phyloP scores from a whole-genome alignment of 345 rosid genomes.

The Cardamine occulta region DNA sequence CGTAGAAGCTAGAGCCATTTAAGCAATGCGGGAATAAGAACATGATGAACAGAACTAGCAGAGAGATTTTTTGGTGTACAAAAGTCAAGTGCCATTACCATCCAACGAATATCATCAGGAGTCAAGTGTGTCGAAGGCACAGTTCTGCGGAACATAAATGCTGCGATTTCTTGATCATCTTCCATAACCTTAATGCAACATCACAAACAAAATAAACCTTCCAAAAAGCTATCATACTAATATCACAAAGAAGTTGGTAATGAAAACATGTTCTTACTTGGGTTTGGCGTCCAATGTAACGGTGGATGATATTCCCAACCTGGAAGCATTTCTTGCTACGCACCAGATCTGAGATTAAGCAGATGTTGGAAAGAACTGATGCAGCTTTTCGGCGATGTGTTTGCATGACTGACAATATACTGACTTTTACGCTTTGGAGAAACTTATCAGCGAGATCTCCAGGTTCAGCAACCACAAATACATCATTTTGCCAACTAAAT shows the following conservation, averaged over 20 bases:
- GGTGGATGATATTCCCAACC: slow-evolving; percentile 85
- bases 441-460: slow-evolving; percentile 93
- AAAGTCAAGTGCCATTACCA: slow-evolving; percentile 56
- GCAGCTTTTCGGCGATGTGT: slow-evolving; percentile 58
- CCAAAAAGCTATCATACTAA: slow-evolving; percentile 5
- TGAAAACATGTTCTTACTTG: slow-evolving; percentile 55
- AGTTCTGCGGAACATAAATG: slow-evolving; percentile 95
- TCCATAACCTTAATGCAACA: slow-evolving; percentile 75
- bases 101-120: slow-evolving; percentile 96
- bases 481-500: slow-evolving; percentile 87
- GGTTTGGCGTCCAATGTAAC: slow-evolving; percentile 91
- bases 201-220: slow-evolving; percentile 19
- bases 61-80: too few species aligned
- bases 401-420: slow-evolving; percentile 65
- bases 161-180: slow-evolving; percentile 87
- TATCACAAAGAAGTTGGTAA: slow-evolving; percentile 38
- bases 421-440: slow-evolving; percentile 78
- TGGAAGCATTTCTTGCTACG: slow-evolving; percentile 73
- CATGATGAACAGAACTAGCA: too few species aligned
- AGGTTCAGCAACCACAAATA: slow-evolving; percentile 97
- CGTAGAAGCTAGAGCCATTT: too few species aligned
- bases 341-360: slow-evolving; percentile 75
- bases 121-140: slow-evolving; percentile 88
- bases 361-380: slow-evolving; percentile 64
- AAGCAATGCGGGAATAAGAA: too few species aligned